phyloP scores from a whole-genome alignment of 1,284 basidiomycete species.

The Ceraceosorus guamensis region DNA sequence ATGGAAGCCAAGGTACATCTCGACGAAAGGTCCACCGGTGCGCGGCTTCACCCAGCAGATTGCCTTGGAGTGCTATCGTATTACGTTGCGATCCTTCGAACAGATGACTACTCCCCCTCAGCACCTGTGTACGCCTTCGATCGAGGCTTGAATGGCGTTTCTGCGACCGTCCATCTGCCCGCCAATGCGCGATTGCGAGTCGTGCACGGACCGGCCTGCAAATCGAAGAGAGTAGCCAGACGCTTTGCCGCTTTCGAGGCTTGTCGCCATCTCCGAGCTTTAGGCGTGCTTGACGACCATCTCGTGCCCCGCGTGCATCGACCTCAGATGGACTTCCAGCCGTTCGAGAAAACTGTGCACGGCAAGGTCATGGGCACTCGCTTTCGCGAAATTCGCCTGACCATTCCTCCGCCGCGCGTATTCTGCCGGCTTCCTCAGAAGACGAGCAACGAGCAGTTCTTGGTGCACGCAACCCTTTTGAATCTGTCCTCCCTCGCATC shows the following conservation, averaged over 20 bases:
- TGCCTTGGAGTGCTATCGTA: conserved; percentile 17
- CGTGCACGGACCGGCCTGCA: conserved; percentile 11
- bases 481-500: no score
- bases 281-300: conserved; percentile 25
- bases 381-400: neutral
- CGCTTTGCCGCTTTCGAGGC: conserved; percentile 24
- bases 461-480: no score
- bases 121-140: conserved; percentile 9
- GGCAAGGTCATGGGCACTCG: neutral
- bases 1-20: conserved; percentile 10
- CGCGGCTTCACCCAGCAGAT: conserved; percentile 21
- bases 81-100: conserved; percentile 19
- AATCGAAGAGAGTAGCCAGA: conserved; percentile 22
- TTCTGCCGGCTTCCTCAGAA: no score
- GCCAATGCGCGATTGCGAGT: conserved; percentile 15
- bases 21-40: conserved; percentile 16
- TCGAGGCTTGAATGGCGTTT: conserved; percentile 1
- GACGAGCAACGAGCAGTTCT: no score
- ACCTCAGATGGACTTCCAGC: conserved; percentile 1
- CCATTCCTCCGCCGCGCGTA: no score
- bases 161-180: conserved; percentile 14
- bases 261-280: conserved; percentile 15
- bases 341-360: neutral
- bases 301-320: conserved; percentile 15
- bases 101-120: conserved; percentile 14